Percentiles rank a stretch among this genome's conserved stretches.
Conservation (phyloP, 2,329 filamentous ascomycete genomes). For the Penicillium sp. region DNA sequence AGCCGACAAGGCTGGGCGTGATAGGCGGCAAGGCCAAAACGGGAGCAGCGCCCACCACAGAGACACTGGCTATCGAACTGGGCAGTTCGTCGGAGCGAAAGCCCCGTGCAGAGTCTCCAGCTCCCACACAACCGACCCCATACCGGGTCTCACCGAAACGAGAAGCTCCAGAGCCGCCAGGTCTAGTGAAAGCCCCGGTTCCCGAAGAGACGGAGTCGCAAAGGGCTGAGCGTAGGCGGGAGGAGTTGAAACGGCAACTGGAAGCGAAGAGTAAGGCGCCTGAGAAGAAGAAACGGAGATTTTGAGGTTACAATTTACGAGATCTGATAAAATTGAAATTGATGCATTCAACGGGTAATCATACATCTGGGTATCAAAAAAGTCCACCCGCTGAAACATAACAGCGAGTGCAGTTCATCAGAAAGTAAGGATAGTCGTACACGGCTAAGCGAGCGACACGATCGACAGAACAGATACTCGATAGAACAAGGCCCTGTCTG, state of each 20-base stretch:
- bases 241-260: conserved; percentile 57
- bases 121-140: neutral
- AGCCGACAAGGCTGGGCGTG: conserved; percentile 35
- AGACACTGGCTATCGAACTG: conserved; percentile 4
- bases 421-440: neutral
- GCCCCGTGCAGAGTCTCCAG: neutral
- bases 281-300: conserved; percentile 60
- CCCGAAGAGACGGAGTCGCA: conserved; percentile 48
- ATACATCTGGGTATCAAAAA: neutral
- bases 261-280: conserved; percentile 54
- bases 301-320: conserved; percentile 37
- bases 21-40: conserved; percentile 35
- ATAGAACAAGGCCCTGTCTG: neutral
- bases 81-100: neutral
- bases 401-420: neutral
- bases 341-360: neutral
- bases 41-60: conserved; percentile 7
- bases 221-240: conserved; percentile 56
- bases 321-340: neutral
- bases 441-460: neutral
- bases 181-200: conserved; percentile 4
- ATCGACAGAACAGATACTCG: neutral
- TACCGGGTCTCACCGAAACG: neutral
- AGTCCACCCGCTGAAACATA: neutral
- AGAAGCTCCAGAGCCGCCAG: neutral